phyloP scores from a whole-genome alignment of 371 early-diverging fungal genomes.

The Nematocida ironsii region DNA sequence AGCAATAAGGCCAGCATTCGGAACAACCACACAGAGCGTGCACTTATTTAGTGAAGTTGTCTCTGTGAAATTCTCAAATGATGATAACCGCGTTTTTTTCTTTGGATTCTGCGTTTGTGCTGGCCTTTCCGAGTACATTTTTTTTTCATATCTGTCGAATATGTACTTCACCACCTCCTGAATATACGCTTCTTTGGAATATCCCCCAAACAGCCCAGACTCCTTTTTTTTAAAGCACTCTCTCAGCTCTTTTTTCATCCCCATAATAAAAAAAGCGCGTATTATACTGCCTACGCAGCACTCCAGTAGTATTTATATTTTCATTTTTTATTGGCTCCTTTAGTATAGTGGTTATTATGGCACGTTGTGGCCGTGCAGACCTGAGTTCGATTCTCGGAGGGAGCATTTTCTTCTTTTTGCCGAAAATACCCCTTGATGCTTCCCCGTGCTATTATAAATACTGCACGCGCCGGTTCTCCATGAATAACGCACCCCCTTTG shows the following conservation, averaged over 20 bases:
- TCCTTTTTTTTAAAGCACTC: conserved; percentile 20
- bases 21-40: conserved; percentile 37
- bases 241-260: background rate
- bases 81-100: conserved; percentile 35
- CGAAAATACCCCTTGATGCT: background rate
- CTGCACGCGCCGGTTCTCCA: background rate
- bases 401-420: conserved; percentile 52
- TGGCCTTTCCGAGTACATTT: background rate
- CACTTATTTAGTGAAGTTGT: conserved; percentile 46
- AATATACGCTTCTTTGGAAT: conserved; percentile 8
- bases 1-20: conserved; percentile 22
- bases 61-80: conserved; percentile 45
- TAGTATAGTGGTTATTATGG: conserved; percentile 65
- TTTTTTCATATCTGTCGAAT: conserved; percentile 1
- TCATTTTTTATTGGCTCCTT: conserved; percentile 54
- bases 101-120: background rate
- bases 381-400: conserved; percentile 66
- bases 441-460: conserved; percentile 8
- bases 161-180: conserved; percentile 10
- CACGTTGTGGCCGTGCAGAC: conserved; percentile 65
- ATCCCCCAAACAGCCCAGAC: conserved; percentile 44
- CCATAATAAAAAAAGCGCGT: conserved; percentile 3
- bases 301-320: background rate
- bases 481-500: conserved; percentile 30
- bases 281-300: background rate